Evolutionary conservation across 345 rosid species (phyloP).

Genomic region (Litchi chinensis): DNA sequence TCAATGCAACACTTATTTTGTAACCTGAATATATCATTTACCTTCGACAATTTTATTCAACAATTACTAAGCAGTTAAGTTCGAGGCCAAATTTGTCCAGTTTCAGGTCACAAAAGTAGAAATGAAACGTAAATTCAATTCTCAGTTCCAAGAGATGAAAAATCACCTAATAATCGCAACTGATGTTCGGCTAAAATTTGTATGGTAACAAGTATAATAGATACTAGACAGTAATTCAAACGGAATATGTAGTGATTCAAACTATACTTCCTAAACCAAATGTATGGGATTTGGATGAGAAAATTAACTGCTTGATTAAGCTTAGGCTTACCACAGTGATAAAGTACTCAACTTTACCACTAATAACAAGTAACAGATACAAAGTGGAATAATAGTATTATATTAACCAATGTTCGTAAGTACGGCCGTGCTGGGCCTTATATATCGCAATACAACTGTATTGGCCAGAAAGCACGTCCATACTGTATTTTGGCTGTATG

Average conservation of each 20-base stretch:
- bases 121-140: background rate
- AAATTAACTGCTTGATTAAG: background rate
- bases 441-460: too few species aligned
- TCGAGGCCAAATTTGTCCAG: background rate
- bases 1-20: background rate
- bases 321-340: background rate
- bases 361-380: background rate
- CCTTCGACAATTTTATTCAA: background rate
- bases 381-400: background rate
- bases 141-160: background rate
- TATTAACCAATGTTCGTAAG: too few species aligned
- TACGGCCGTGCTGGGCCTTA: too few species aligned
- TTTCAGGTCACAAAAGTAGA: background rate
- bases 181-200: background rate
- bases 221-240: background rate
- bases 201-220: background rate
- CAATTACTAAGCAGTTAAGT: background rate
- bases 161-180: slow-evolving; percentile 1
- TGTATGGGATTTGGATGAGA: background rate
- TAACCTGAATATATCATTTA: background rate
- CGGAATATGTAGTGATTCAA: background rate
- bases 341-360: background rate
- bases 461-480: too few species aligned
- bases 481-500: too few species aligned
- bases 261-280: background rate